A percentile compares a stretch with the other conserved stretches of the same genome.
phyloP scores from a whole-genome alignment of 2,329 filamentous ascomycete species.

The Hymenoscyphus occultus region DNA sequence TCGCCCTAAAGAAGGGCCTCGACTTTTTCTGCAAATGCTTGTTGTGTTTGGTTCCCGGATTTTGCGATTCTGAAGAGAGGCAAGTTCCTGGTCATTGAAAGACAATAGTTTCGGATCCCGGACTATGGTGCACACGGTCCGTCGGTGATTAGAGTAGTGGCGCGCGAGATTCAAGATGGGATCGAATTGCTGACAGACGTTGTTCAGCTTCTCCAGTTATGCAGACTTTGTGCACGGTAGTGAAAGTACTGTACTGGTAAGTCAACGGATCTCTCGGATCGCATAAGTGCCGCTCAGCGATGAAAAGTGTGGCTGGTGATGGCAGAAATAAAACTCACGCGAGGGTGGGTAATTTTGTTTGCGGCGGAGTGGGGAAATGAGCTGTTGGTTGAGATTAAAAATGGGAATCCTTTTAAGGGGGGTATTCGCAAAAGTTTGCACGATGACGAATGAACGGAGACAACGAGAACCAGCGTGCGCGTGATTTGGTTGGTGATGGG shows the following conservation, averaged over 20 bases:
- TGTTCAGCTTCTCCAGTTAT: background rate
- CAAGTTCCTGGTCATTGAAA: too few relatives aligned
- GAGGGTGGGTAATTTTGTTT: constrained; percentile 7
- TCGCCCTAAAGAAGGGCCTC: too few relatives aligned
- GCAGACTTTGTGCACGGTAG: background rate
- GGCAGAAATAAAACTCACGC: background rate
- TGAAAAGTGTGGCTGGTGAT: constrained; percentile 5
- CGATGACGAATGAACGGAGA: background rate
- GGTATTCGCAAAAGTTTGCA: background rate
- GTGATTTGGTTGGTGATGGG: background rate
- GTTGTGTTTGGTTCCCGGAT: too few relatives aligned
- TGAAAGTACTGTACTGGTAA: background rate
- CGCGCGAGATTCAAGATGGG: too few relatives aligned
- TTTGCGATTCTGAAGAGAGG: too few relatives aligned
- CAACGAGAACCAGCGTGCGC: background rate
- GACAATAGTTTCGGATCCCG: too few relatives aligned
- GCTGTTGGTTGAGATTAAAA: background rate
- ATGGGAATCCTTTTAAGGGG: background rate
- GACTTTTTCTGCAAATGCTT: too few relatives aligned
- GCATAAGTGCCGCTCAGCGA: background rate
- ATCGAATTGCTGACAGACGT: background rate
- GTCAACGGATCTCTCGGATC: background rate
- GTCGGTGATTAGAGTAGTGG: too few relatives aligned
- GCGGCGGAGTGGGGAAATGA: constrained; percentile 4
- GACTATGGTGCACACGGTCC: too few relatives aligned